A percentile compares a stretch with the other conserved stretches of the same genome.
Conservation (phyloP, 345 rosid species). For the Dovyalis caffra region DNA sequence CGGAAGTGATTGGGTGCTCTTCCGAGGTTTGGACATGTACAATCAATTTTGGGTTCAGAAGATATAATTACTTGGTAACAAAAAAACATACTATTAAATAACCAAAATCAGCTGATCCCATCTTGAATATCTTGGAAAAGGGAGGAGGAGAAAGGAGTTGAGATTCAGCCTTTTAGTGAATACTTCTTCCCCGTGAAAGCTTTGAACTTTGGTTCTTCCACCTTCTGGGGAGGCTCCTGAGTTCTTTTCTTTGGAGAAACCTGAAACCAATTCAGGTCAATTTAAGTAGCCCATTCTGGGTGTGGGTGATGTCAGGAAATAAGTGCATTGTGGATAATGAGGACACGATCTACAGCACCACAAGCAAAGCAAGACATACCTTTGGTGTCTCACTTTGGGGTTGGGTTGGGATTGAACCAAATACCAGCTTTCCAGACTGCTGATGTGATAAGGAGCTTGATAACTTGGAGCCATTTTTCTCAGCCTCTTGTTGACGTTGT, state of each 20-base stretch:
- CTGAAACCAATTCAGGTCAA: conserved; percentile 25
- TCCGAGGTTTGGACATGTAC: background rate
- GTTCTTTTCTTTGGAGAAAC: conserved; percentile 28
- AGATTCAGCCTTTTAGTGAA: conserved; percentile 40
- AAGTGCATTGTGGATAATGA: background rate
- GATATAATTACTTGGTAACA: background rate
- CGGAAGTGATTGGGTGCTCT: no score
- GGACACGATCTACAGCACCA: background rate
- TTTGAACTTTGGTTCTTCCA: conserved; percentile 48
- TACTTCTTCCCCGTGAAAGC: conserved; percentile 70
- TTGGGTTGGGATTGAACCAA: conserved; percentile 45
- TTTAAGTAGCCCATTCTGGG: background rate
- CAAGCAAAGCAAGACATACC: conserved; percentile 25
- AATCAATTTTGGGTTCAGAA: background rate
- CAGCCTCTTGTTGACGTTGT: conserved; percentile 21
- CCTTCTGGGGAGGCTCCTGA: conserved; percentile 30
- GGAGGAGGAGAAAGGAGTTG: background rate
- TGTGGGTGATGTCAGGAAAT: no score
- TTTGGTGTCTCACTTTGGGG: conserved; percentile 25
- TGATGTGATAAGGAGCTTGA: conserved; percentile 24
- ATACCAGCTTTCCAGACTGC: conserved; percentile 48
- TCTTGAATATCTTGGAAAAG: background rate
- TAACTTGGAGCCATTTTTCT: conserved; percentile 28
- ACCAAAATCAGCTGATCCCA: background rate
- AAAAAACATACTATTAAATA: background rate